A percentile compares a stretch with the other conserved stretches of the same genome.
phyloP scores from a whole-genome alignment of 2,329 filamentous ascomycete genomes.

The Calonectria pseudoturangicola region DNA sequence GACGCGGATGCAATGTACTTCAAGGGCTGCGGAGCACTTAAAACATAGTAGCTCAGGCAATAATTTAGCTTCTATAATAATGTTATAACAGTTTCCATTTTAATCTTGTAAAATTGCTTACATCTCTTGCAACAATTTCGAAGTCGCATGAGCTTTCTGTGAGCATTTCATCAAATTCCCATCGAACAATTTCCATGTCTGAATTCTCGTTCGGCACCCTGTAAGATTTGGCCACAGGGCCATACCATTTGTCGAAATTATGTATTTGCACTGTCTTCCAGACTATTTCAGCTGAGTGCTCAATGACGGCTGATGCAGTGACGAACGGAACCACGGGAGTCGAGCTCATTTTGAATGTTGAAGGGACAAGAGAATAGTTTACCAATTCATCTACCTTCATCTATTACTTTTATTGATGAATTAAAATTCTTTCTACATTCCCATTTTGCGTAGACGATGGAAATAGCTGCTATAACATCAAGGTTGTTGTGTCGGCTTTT shows the following conservation, averaged over 20 bases:
- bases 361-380: background rate
- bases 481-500: background rate
- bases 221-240: slow-evolving; percentile 4
- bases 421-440: no score
- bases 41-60: background rate
- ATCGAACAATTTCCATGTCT: slow-evolving; percentile 5
- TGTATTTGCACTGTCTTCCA: slow-evolving; percentile 5
- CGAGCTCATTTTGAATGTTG: background rate
- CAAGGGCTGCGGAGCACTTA: background rate
- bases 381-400: background rate
- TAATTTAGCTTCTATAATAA: background rate
- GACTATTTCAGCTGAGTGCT: background rate
- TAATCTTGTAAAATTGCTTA: background rate
- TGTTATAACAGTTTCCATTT: background rate
- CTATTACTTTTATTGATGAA: no score
- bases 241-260: slow-evolving; percentile 5
- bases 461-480: background rate
- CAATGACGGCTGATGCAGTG: slow-evolving; percentile 3
- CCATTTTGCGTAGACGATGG: no score
- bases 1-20: background rate
- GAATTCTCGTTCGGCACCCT: background rate
- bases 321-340: slow-evolving; percentile 3
- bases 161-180: background rate
- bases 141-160: slow-evolving; percentile 4
- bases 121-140: slow-evolving; percentile 16